phyloP scores from a whole-genome alignment of 139 green algal species.

The Trebouxia sp. region DNA sequence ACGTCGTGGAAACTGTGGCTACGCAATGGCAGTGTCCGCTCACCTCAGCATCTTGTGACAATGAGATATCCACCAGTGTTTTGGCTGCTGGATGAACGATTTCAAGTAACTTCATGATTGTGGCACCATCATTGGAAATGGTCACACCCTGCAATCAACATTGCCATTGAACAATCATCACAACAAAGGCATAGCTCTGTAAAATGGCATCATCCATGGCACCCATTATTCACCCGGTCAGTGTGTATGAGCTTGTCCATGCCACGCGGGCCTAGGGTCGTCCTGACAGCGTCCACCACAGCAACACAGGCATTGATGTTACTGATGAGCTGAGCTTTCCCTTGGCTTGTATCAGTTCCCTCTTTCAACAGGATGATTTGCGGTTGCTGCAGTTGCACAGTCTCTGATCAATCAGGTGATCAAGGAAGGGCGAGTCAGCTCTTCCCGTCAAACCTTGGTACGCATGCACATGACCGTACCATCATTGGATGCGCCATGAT shows the following conservation, averaged over 20 bases:
- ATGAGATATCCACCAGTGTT: constrained; percentile 93
- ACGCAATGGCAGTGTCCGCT: background rate
- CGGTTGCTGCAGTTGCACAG: constrained; percentile 77
- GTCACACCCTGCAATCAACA: constrained; percentile 76
- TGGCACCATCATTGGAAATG: constrained; percentile 98
- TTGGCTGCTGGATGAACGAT: constrained; percentile 99
- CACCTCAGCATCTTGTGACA: constrained; percentile 95
- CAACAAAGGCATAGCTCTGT: background rate
- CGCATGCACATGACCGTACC: background rate
- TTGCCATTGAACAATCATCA: background rate
- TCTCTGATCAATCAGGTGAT: background rate
- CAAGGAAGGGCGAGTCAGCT: background rate
- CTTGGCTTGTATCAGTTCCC: constrained; percentile 97
- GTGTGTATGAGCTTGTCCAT: constrained; percentile 99
- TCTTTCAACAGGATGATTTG: constrained; percentile 99
- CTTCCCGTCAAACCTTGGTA: too few relatives aligned
- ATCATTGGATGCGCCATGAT: constrained; percentile 9
- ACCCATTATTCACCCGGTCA: constrained; percentile 51
- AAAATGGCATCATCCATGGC: background rate
- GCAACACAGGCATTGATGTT: constrained; percentile 99
- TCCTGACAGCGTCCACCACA: constrained; percentile 92
- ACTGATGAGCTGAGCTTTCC: constrained; percentile 94
- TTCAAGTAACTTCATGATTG: constrained; percentile 99
- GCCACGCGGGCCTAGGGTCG: constrained; percentile 94
- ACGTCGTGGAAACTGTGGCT: background rate